These are phyloP conservation scores for Babjeviella inositovora DNA, from an alignment of 805 yeast genomes.

Conservation along the genomic window DNA sequence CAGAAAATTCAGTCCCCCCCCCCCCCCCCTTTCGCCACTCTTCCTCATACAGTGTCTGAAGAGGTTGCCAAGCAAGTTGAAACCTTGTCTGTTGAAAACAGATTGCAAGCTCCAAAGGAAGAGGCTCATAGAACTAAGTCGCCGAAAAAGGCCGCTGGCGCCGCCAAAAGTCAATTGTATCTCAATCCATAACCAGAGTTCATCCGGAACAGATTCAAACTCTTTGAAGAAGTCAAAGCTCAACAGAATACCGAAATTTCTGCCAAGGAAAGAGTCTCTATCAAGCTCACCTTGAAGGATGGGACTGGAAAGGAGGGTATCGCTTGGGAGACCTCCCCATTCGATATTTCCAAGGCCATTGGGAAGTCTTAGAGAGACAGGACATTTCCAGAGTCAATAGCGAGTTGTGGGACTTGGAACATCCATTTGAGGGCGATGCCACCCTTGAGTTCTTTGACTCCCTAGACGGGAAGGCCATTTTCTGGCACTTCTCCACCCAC, in stretches of 20 bases:
- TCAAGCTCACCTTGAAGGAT: conserved; percentile 74
- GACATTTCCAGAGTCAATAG: conserved; percentile 88
- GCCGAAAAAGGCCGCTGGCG: conserved; percentile 20
- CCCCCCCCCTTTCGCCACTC: too few species aligned
- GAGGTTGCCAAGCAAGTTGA: conserved; percentile 32
- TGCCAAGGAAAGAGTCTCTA: conserved; percentile 34
- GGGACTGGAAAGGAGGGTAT: conserved; percentile 68
- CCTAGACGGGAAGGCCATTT: conserved; percentile 89
- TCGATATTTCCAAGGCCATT: conserved; percentile 69
- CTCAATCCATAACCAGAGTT: conserved; percentile 71
- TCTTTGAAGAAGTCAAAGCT: conserved; percentile 70
- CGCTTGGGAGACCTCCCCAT: conserved; percentile 83
- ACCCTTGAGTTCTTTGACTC: conserved; percentile 72
- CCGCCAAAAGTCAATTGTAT: conserved; percentile 21
- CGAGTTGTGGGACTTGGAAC: conserved; percentile 83
- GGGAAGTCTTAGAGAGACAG: conserved; percentile 81
- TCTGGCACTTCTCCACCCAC: conserved; percentile 99
- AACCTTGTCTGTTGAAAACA: conserved; percentile 13
- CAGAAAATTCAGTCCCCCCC: too few species aligned
- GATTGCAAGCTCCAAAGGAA: too few species aligned
- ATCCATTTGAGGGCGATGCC: conserved; percentile 72
- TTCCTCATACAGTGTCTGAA: conserved; percentile 11
- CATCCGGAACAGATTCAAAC: conserved; percentile 58
- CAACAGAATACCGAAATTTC: conserved; percentile 64
- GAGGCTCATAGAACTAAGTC: conserved; percentile 19